These are phyloP conservation scores for Periconia digitata DNA, from an alignment of 2,329 filamentous ascomycete genomes.

Conservation along the genomic window DNA sequence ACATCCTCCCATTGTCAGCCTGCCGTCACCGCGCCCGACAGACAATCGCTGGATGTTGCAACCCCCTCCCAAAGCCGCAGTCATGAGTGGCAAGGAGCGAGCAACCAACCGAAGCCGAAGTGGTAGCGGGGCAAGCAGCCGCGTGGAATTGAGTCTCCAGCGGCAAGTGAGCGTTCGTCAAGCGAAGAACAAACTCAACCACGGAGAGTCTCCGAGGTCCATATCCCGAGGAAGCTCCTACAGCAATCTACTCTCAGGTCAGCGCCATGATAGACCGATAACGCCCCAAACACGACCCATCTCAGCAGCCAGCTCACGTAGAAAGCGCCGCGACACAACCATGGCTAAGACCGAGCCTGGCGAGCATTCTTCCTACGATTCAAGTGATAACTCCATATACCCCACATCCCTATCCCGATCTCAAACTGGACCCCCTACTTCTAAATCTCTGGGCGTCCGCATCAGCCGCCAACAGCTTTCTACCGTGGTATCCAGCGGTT, in stretches of 20 bases:
- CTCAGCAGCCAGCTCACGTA: constrained; percentile 31
- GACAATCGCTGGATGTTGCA: constrained; percentile 91
- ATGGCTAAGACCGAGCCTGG: constrained; percentile 25
- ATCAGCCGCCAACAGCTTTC: constrained; percentile 35
- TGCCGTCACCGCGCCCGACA: constrained; percentile 66
- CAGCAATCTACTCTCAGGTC: constrained; percentile 23
- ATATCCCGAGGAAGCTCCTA: constrained; percentile 42
- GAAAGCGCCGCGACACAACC: constrained; percentile 32
- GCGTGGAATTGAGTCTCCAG: constrained; percentile 40
- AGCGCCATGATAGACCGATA: constrained; percentile 35
- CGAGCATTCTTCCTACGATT: constrained; percentile 24
- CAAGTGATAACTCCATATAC: constrained; percentile 24
- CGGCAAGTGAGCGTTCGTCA: constrained; percentile 43
- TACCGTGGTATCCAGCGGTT: constrained; percentile 35
- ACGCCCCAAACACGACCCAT: constrained; percentile 30
- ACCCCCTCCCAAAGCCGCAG: constrained; percentile 81
- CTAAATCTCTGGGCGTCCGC: constrained; percentile 26
- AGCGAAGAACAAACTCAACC: constrained; percentile 38
- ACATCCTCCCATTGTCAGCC: constrained; percentile 81
- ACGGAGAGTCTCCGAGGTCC: constrained; percentile 37
- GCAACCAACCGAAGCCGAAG: constrained; percentile 63
- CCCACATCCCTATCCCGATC: constrained; percentile 15
- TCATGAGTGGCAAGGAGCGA: constrained; percentile 85
- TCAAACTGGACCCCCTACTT: constrained; percentile 16
- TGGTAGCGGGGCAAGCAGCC: constrained; percentile 45